These are phyloP conservation scores for Verticillium dahliae DNA, from an alignment of 2,329 filamentous ascomycete species.

Conservation along the genomic window DNA sequence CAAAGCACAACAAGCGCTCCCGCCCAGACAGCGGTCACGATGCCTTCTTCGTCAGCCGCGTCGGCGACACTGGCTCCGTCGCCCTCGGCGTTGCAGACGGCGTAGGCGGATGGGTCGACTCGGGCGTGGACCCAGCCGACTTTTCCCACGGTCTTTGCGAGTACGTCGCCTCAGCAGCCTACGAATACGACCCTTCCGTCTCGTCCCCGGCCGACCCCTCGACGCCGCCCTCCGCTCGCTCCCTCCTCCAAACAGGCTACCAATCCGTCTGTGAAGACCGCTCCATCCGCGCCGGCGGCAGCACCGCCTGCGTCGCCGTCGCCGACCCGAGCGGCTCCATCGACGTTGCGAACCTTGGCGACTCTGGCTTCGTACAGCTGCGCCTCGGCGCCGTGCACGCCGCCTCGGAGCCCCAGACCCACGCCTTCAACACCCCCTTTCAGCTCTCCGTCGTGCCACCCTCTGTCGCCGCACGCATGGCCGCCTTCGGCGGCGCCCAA, in stretches of 20 bases:
- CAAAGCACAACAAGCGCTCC: conserved; percentile 45
- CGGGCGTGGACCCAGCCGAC: conserved; percentile 86
- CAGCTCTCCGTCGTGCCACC: conserved; percentile 86
- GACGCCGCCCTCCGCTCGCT: conserved; percentile 50
- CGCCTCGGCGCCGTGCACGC: conserved; percentile 79
- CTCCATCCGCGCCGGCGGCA: conserved; percentile 73
- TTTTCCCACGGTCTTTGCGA: conserved; percentile 92
- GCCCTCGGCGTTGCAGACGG: conserved; percentile 90
- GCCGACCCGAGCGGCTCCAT: conserved; percentile 66
- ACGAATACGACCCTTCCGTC: conserved; percentile 40
- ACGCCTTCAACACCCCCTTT: conserved; percentile 96
- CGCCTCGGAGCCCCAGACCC: conserved; percentile 80
- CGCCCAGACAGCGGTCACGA: conserved; percentile 84
- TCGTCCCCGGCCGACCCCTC: conserved; percentile 20
- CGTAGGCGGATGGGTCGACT: conserved; percentile 91
- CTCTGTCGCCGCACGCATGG: conserved; percentile 69
- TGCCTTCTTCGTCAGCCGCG: conserved; percentile 83
- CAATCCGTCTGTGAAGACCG: conserved; percentile 71
- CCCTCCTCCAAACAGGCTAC: conserved; percentile 78
- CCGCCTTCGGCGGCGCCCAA: conserved; percentile 74
- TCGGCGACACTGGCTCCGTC: conserved; percentile 66
- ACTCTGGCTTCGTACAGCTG: conserved; percentile 87
- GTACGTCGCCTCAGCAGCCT: conserved; percentile 78
- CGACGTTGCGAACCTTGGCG: conserved; percentile 89
- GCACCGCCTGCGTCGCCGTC: conserved; percentile 85